Conservation (phyloP, 2,329 filamentous ascomycete species). For the Hypomyces rosellus region DNA sequence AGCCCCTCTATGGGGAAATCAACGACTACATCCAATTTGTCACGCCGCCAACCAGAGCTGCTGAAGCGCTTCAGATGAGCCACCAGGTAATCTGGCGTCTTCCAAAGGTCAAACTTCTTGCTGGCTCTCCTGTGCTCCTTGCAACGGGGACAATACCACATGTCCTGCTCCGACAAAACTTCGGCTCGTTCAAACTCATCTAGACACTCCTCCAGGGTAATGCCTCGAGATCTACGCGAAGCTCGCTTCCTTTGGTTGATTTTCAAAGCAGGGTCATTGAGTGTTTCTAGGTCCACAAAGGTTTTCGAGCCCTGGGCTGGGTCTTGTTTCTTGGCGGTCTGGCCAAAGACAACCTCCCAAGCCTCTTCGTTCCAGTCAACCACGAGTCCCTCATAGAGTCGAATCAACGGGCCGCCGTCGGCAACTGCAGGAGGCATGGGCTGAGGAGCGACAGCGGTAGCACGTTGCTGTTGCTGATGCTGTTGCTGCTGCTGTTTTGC, state of each 20-base stretch:
- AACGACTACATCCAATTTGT: slow-evolving; percentile 86
- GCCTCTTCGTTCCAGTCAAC: slow-evolving; percentile 75
- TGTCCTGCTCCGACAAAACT: slow-evolving; percentile 88
- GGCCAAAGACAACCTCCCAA: slow-evolving; percentile 64
- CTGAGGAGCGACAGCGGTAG: slow-evolving; percentile 25
- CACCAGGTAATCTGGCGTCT: slow-evolving; percentile 87
- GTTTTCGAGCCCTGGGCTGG: slow-evolving; percentile 55
- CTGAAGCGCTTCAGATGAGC: slow-evolving; percentile 96
- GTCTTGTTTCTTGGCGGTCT: slow-evolving; percentile 25
- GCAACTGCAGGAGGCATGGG: slow-evolving; percentile 33
- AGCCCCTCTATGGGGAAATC: slow-evolving; percentile 87
- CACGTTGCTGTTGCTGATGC: slow-evolving; percentile 21
- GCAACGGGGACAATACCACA: slow-evolving; percentile 95
- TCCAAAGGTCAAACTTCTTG: slow-evolving; percentile 98
- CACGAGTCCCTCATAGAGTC: slow-evolving; percentile 76
- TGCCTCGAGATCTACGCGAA: slow-evolving; percentile 51
- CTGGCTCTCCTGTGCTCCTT: slow-evolving; percentile 88
- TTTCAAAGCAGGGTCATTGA: slow-evolving; percentile 59
- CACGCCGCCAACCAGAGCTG: slow-evolving; percentile 70
- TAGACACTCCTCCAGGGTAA: slow-evolving; percentile 83
- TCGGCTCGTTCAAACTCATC: slow-evolving; percentile 94
- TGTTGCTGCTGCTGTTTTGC: slow-evolving; percentile 30
- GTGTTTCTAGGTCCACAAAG: slow-evolving; percentile 45
- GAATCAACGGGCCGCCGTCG: slow-evolving; percentile 59
- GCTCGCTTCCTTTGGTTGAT: slow-evolving; percentile 59